A percentile compares a stretch with the other conserved stretches of the same genome.
Conservation (phyloP, 1,284 basidiomycete species). For the Puccinia polysora region DNA sequence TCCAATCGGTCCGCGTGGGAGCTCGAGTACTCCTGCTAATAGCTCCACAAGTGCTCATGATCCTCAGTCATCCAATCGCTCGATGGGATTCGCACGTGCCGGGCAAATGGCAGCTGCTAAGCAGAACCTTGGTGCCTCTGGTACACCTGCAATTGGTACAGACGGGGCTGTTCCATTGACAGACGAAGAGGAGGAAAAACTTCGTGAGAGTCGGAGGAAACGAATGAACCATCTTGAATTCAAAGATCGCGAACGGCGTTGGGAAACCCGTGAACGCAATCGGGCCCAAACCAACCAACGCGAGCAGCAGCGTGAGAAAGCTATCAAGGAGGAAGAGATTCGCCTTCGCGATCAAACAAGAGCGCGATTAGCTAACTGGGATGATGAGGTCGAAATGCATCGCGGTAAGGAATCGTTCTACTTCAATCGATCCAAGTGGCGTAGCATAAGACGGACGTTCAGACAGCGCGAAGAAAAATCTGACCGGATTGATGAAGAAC, state of each 20-base stretch:
- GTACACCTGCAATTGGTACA: not conserved
- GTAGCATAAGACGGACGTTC: constrained; percentile 48
- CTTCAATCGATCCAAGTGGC: constrained; percentile 48
- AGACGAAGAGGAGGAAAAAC: constrained; percentile 44
- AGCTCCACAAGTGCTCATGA: not conserved
- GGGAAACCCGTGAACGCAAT: constrained; percentile 45
- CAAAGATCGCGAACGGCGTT: constrained; percentile 44
- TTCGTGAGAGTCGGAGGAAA: constrained; percentile 29
- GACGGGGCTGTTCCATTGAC: constrained; percentile 4
- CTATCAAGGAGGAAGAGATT: constrained; percentile 43
- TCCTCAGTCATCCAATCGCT: constrained; percentile 31
- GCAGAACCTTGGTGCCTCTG: not conserved
- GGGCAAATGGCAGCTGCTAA: constrained; percentile 39
- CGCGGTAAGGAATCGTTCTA: constrained; percentile 47
- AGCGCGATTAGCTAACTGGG: constrained; percentile 45
- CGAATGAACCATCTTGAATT: constrained; percentile 40
- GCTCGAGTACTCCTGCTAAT: not conserved
- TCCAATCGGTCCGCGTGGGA: constrained; percentile 28
- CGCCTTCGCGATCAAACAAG: constrained; percentile 43
- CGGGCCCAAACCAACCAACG: constrained; percentile 41
- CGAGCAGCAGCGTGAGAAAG: constrained; percentile 43
- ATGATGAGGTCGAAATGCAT: constrained; percentile 46
- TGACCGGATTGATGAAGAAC: constrained; percentile 50
- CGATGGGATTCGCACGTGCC: constrained; percentile 41
- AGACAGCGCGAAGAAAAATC: constrained; percentile 50